Evolutionary conservation across 441 rosid genomes (phyloP), one percentile per base, ranked within the genome.

Genomic region (Dalechampia spathulata): DNA sequence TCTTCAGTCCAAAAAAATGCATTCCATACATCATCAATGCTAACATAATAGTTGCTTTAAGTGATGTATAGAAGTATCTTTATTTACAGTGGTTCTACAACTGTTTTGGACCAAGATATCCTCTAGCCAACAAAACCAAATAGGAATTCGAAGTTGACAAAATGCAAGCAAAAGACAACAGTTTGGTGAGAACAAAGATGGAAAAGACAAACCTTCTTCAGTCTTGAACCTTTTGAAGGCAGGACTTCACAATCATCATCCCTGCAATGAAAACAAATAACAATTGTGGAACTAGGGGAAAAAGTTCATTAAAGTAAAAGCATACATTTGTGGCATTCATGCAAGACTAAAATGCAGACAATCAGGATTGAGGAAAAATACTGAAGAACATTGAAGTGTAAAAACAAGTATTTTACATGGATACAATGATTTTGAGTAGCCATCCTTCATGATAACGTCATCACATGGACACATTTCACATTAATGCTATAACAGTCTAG

Each of bases 151-250:
- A n/a, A 37, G 56, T 55, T 15, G n/a, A 37, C 6, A 32, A 36
- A 17, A 36, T 4, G 44, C 58, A 43, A 55, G 30, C 26, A 58
- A 37, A 32, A 20, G 26, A 52, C 10, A 64, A 27, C 17, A 26
- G 51, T 19, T 30, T 30, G 15, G 26, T 57, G 56, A 10, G 52
- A 44, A 7, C 13, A 34, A 55, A 20, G 50, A 28, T 6, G 17
- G 7, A 39, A 32, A 68, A 32, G 26, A 15, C 50, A 25, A 61
- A 79, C 91, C 98, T 82, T 78, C 55, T 44, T 73, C 47, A 19
- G 56, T 72, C 70, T 78, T 34, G 72, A 49, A 62, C 62, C 58
- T 53, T 49, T 64, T 56, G 74, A 67, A 62, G 68, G 58, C 53
- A 0, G 60, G 43, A 58, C 74, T 63, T 57, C 51, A 69, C 51